phyloP scores from a whole-genome alignment of 306 rosid genomes.

The Quercus alba region DNA sequence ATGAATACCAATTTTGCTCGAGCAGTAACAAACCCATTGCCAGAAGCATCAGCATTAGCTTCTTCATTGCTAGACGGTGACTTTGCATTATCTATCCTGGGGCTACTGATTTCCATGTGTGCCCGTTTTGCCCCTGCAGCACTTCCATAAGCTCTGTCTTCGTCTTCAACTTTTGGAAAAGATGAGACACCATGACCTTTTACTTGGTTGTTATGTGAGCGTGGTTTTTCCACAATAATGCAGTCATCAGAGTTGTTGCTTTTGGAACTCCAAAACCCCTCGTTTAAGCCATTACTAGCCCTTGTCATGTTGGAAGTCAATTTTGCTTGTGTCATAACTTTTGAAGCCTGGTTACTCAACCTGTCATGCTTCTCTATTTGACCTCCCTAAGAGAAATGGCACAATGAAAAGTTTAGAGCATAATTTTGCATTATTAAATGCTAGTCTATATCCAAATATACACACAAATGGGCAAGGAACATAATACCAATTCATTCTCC shows the following conservation, averaged over 20 bases:
- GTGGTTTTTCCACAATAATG: constrained; percentile 49
- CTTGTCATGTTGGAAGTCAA: constrained; percentile 39
- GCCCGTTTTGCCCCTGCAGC: constrained; percentile 48
- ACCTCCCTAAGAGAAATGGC: constrained; percentile 38
- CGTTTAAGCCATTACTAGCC: constrained; percentile 34
- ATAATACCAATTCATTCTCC: constrained; percentile 41
- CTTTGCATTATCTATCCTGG: constrained; percentile 43
- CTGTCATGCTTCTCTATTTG: constrained; percentile 42
- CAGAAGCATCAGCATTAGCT: constrained; percentile 38
- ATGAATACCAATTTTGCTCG: constrained; percentile 57
- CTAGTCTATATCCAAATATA: neutral
- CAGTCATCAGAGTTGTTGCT: constrained; percentile 47
- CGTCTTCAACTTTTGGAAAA: constrained; percentile 47
- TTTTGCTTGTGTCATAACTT: constrained; percentile 52
- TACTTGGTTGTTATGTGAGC: constrained; percentile 24
- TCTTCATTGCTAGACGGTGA: constrained; percentile 65
- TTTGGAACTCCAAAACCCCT: constrained; percentile 35
- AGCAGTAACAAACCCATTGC: constrained; percentile 70
- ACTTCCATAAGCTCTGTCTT: constrained; percentile 52
- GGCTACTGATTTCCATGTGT: constrained; percentile 54
- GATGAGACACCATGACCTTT: constrained; percentile 40
- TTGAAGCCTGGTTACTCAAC: constrained; percentile 30
- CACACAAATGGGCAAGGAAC: neutral
- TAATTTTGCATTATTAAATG: neutral
- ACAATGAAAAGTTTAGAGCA: neutral